phyloP scores from a whole-genome alignment of 1,139 yeast genomes.

The Debaryomyces sp. region DNA sequence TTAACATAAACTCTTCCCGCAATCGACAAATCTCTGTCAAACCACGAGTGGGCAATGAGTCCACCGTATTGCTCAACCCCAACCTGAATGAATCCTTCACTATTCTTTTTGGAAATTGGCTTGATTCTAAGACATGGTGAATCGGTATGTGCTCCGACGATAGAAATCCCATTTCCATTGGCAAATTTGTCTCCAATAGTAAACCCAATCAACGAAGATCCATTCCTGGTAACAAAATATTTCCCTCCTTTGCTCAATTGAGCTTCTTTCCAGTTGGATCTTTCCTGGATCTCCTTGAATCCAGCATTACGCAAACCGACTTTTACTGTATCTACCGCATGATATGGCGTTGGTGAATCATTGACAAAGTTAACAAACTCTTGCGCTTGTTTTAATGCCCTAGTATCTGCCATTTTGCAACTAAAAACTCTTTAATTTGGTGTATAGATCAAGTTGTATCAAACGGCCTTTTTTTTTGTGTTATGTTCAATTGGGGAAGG shows the following conservation, averaged over 20 bases:
- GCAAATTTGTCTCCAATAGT: conserved; percentile 72
- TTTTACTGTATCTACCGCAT: conserved; percentile 76
- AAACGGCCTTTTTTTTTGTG: not conserved
- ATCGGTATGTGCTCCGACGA: conserved; percentile 94
- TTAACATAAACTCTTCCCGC: conserved; percentile 88
- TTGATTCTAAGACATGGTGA: conserved; percentile 91
- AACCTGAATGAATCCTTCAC: conserved; percentile 82
- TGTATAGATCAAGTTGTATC: not conserved
- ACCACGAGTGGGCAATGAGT: conserved; percentile 90
- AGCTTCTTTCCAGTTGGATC: conserved; percentile 59
- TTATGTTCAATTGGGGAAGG: not conserved
- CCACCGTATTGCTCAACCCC: conserved; percentile 98
- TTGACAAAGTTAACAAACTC: conserved; percentile 80
- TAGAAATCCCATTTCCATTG: conserved; percentile 84
- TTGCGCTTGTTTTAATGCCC: conserved; percentile 41
- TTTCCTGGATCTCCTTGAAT: conserved; percentile 72
- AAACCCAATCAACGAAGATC: conserved; percentile 86
- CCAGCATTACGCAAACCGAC: conserved; percentile 58
- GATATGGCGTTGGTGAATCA: conserved; percentile 92
- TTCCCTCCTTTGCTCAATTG: conserved; percentile 57
- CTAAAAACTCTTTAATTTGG: not conserved
- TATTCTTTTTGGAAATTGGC: conserved; percentile 76
- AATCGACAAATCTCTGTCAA: conserved; percentile 87
- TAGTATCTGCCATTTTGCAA: conserved; percentile 1
- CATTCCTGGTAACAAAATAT: conserved; percentile 84